Conservation (phyloP, 108 stramenopile genomes). For the Cyclotella distinguenda region DNA sequence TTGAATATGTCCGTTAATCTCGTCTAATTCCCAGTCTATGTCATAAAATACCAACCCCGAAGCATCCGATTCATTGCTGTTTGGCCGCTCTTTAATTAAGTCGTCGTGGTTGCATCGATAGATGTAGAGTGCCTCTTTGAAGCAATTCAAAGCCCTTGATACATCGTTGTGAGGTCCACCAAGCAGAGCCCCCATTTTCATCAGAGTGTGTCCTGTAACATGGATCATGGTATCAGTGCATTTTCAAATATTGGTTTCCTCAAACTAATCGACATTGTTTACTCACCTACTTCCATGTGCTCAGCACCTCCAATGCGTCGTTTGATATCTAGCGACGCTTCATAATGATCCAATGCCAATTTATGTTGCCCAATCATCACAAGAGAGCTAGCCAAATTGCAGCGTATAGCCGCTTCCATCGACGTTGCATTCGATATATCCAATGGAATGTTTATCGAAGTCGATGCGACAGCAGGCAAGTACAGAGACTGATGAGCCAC, state of each 20-base stretch:
- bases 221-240: no score
- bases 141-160: constrained; percentile 27
- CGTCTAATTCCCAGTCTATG: constrained; percentile 7
- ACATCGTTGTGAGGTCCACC: constrained; percentile 36
- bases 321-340: constrained; percentile 35
- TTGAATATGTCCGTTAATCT: constrained; percentile 20
- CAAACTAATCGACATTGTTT: no score
- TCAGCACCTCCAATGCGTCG: constrained; percentile 29
- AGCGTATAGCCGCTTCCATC: constrained; percentile 39
- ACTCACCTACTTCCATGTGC: constrained; percentile 44
- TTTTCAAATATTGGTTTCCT: no score
- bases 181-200: constrained; percentile 39
- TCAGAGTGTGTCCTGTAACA: constrained; percentile 33
- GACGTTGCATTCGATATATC: constrained; percentile 30
- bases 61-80: not conserved
- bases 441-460: constrained; percentile 7
- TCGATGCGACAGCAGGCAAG: constrained; percentile 8
- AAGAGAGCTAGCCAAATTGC: constrained; percentile 24
- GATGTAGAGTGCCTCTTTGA: constrained; percentile 44
- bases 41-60: not conserved
- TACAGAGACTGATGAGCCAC: not conserved
- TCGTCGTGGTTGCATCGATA: constrained; percentile 24
- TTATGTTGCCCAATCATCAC: constrained; percentile 28
- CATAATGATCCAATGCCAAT: constrained; percentile 39
- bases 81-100: constrained; percentile 3